Base-by-base conservation (phyloP, 1,284 basidiomycete genomes). In the Volvariella volvacea region DNA sequence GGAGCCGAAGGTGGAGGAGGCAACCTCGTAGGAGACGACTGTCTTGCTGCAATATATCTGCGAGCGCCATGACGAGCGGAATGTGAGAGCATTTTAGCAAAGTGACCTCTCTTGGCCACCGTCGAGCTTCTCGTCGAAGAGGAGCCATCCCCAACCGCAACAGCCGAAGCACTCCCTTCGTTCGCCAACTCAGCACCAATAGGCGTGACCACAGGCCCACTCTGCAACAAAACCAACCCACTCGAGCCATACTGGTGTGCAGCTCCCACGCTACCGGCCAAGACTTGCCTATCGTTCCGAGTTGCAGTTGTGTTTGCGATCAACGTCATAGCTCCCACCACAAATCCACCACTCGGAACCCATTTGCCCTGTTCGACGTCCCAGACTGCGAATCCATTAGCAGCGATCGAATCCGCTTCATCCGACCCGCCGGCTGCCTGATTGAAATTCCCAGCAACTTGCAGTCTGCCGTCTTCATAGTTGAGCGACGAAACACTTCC, bases 381-480 rank as follows among this genome's bases (percentile, higher is more conserved):
- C 87, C 87, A 96, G 1, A 74, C 66, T 0, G 89, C 92, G 46
- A 91, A 78, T 2, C 93, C 92, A 22, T 77, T 73, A 0, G 74
- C 79, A 31, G 61, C 58, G 21, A 60, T 58, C 22, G 59, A 57
- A 19, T 58, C 58, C 17, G 9, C 8, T 65, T 65, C 19, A 1
- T 39, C 32, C 43, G 42, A 16, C 3, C 30, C 41, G 2, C 46
- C 12, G 21, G 76, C 55, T 3, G 80, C 60, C 37, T 69, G 65
- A 1, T 81, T 82, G 63, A 97, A 94, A 55, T 80, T 83, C 3
- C 92, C 92, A 0, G 78, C 76, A 1, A 92, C 73, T 38, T 84
- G 70, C 7, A 95, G 49, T 39, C 75, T 71, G 15, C 64, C 63
- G 41, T 74, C 63, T 19, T 66, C 61, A 28, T 86, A 57, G 14